These are phyloP conservation scores for Trametes villosa DNA, from an alignment of 768 basidiomycete species.

Conservation along the genomic window DNA sequence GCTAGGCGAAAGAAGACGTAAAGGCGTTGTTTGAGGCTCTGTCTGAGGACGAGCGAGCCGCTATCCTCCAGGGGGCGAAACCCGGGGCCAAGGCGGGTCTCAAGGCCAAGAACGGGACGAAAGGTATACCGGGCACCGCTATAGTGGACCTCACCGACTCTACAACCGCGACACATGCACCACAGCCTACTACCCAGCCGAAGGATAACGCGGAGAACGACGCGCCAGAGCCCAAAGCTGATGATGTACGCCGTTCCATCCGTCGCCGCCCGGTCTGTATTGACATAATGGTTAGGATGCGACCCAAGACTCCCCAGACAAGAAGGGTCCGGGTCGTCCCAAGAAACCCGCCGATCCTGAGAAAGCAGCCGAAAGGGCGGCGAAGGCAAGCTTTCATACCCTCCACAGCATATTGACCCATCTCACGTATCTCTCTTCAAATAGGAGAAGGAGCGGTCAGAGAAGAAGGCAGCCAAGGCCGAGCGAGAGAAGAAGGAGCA, in stretches of 20 bases:
- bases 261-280: neutral
- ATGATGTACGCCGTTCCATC: neutral
- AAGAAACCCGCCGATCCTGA: conserved; percentile 62
- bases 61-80: conserved; percentile 52
- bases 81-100: neutral
- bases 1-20: conserved; percentile 63
- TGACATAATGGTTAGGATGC: conserved; percentile 36
- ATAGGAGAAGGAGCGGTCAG: conserved; percentile 71
- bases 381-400: conserved; percentile 49
- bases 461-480: conserved; percentile 67
- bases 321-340: conserved; percentile 41
- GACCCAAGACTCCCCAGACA: conserved; percentile 10
- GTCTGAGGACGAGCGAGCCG: conserved; percentile 57
- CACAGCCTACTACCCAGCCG: neutral
- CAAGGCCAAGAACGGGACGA: conserved; percentile 13
- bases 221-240: conserved; percentile 28
- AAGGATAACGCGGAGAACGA: conserved; percentile 26
- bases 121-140: neutral
- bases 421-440: neutral
- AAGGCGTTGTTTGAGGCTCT: conserved; percentile 58
- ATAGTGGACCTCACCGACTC: conserved; percentile 11
- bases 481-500: conserved; percentile 76
- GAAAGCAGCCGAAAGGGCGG: conserved; percentile 58
- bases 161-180: neutral
- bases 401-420: neutral